Evolutionary conservation across 345 rosid genomes (phyloP).

Genomic region (Carallia pectinifolia): DNA sequence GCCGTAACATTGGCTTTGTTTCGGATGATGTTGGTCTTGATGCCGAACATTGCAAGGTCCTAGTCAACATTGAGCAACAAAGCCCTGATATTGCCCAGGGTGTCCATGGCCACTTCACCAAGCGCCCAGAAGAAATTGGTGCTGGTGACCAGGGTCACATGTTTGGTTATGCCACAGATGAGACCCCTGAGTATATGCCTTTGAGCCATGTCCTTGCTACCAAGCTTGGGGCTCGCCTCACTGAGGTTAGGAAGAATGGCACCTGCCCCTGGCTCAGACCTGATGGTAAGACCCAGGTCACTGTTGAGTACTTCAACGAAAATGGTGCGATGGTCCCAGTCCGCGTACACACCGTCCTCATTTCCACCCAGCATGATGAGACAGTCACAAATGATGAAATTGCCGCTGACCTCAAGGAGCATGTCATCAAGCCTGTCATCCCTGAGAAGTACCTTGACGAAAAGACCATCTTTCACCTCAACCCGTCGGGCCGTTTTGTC

Average conservation of each 20-base stretch:
- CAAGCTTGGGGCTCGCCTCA: conserved; percentile 36
- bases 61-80: conserved; percentile 39
- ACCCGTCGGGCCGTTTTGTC: conserved; percentile 40
- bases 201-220: conserved; percentile 40
- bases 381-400: conserved; percentile 38
- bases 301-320: conserved; percentile 35
- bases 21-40: conserved; percentile 36
- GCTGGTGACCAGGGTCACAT: conserved; percentile 42
- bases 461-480: conserved; percentile 42
- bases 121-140: conserved; percentile 38
- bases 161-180: conserved; percentile 41
- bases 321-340: conserved; percentile 40
- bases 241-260: conserved; percentile 38
- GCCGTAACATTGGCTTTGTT: conserved; percentile 34
- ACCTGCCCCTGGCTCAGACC: conserved; percentile 39
- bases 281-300: conserved; percentile 40
- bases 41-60: conserved; percentile 38
- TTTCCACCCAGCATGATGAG: conserved; percentile 41
- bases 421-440: conserved; percentile 36
- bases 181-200: conserved; percentile 38
- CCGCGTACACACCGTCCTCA: conserved; percentile 38
- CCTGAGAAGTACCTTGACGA: conserved; percentile 42
- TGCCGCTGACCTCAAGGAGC: conserved; percentile 39
- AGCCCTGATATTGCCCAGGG: conserved; percentile 40
- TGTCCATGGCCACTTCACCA: conserved; percentile 40